Base-by-base conservation (phyloP, 345 rosid genomes). In the Eucalyptus curtisii region DNA sequence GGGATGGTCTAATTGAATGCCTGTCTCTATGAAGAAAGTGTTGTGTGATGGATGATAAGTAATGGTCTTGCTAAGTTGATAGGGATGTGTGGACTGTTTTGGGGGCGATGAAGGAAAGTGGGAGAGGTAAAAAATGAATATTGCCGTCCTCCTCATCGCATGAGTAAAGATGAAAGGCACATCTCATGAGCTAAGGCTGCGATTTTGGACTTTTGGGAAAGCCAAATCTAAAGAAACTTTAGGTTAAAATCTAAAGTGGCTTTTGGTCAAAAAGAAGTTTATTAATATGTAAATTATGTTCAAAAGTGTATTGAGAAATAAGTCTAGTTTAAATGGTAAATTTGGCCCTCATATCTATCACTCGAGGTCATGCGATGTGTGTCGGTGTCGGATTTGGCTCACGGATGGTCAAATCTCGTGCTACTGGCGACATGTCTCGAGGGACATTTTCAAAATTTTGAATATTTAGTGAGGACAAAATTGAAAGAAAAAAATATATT, bases 341-440 rank as follows among this genome's bases (percentile, higher is more conserved):
- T 61, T 13, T 61, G 8, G 4, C 16, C 14, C 4, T 30, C 16
- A 61, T 30, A 13, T 6, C 1, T 13, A 0, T 61, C 6, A 61
- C 3, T 27, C 2, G 2, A 61, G 16, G 3, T 61, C 33, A 13
- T 61, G 68, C 1, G 15, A 59, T 27, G 12, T 11, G n/a, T 2
- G 0, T 30, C 1, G 8, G 0, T 13, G 33, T 30, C 0, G 0
- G 33, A 61, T 61, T 30, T 2, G 33, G 4, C 68, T 61, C 16
- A 7, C 4, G 1, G 1, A 6, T 1, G 1, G 2, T 61, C 1
- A 0, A 4, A 61, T 61, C 57, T 8, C 1, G 25, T 52, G 2
- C 57, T 20, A 20, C 0, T 1, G 4, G 57, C 5, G 4, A 59
- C 64, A 25, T 25, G 1, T 59, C 31, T 24, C 4, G 31, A 59